Percentiles rank a stretch among this genome's conserved stretches.
Evolutionary conservation across 768 basidiomycete species (phyloP).

Genomic region (Lentinula guzmanii): DNA sequence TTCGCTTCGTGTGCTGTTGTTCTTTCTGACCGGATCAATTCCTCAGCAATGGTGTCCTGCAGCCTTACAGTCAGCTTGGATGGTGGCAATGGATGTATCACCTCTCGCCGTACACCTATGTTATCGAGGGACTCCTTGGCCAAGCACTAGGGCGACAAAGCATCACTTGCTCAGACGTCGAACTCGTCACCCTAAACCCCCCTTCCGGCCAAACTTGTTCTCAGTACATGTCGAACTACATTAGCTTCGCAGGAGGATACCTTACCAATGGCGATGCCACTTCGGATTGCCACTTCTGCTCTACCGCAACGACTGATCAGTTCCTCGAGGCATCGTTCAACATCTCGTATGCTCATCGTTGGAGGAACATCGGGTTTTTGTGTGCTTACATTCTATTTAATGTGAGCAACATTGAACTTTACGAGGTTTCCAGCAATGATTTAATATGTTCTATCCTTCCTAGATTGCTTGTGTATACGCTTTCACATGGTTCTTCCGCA

Average conservation of each 20-base stretch:
- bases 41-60: conserved; percentile 56
- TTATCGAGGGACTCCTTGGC: conserved; percentile 41
- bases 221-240: conserved; percentile 45
- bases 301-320: conserved; percentile 49
- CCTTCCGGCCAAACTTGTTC: conserved; percentile 48
- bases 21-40: neutral
- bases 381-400: conserved; percentile 44
- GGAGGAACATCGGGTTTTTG: conserved; percentile 51
- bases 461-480: conserved; percentile 36
- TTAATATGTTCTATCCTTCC: neutral
- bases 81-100: conserved; percentile 75
- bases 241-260: conserved; percentile 46
- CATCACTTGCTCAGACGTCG: conserved; percentile 44
- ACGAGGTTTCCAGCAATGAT: neutral
- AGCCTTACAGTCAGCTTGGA: conserved; percentile 53
- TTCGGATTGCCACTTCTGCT: conserved; percentile 52
- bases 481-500: conserved; percentile 49
- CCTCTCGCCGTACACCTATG: conserved; percentile 49
- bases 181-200: conserved; percentile 48
- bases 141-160: conserved; percentile 35
- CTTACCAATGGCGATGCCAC: conserved; percentile 50
- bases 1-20: neutral
- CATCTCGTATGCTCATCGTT: conserved; percentile 47
- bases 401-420: conserved; percentile 22
- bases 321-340: conserved; percentile 49